Conservation (phyloP, 768 basidiomycete genomes). For the Paxillus involutus region DNA sequence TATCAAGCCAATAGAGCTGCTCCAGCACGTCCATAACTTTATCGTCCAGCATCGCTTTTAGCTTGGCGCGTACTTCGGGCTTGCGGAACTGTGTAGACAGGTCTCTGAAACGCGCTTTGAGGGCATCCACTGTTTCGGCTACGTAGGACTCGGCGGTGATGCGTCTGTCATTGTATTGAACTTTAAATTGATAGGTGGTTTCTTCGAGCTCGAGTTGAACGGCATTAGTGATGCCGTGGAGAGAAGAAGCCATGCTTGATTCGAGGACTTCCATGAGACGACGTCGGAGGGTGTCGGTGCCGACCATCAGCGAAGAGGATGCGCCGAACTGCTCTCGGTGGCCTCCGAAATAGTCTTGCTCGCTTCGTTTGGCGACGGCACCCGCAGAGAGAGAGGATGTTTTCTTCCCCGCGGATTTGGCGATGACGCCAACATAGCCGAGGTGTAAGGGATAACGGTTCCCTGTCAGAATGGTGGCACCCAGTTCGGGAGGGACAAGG, state of each 20-base stretch:
- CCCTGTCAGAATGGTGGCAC: conserved; percentile 77
- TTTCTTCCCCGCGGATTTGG: conserved; percentile 69
- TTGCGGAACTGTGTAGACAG: conserved; percentile 84
- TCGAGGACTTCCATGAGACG: conserved; percentile 97
- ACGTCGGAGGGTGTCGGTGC: conserved; percentile 85
- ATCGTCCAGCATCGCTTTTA: conserved; percentile 93
- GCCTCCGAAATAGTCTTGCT: conserved; percentile 65
- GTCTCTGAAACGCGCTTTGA: conserved; percentile 89
- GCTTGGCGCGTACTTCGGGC: conserved; percentile 82
- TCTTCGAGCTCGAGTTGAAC: conserved; percentile 98
- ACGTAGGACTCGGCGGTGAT: conserved; percentile 97
- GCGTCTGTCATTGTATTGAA: conserved; percentile 94
- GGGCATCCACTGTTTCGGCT: conserved; percentile 91
- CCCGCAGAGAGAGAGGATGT: conserved; percentile 48
- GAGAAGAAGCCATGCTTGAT: conserved; percentile 93
- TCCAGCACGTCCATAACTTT: conserved; percentile 97
- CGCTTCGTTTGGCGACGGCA: conserved; percentile 52
- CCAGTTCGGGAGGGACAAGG: conserved; percentile 82
- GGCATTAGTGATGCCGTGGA: conserved; percentile 95
- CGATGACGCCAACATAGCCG: conserved; percentile 95
- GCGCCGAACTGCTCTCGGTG: conserved; percentile 63
- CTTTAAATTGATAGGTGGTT: conserved; percentile 98
- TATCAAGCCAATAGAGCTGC: conserved; percentile 95
- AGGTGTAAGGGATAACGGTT: conserved; percentile 97
- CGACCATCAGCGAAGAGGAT: conserved; percentile 76